Conservation (phyloP, 2,329 filamentous ascomycete genomes). For the Fusarium buxicola region DNA sequence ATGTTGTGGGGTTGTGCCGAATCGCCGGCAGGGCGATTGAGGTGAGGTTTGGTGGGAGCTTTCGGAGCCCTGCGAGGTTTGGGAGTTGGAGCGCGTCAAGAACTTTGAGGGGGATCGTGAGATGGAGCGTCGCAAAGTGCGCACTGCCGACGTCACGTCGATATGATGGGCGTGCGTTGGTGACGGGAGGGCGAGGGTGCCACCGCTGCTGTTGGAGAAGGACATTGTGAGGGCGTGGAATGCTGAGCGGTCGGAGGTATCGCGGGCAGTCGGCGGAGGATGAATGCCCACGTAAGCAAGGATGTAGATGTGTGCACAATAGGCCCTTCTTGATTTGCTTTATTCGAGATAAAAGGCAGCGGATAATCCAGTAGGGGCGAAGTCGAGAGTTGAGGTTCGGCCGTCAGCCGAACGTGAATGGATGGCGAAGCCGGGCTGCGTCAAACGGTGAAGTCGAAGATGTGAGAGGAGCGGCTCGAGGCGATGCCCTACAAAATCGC, state of each 20-base stretch:
- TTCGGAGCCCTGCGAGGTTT: conserved; percentile 60
- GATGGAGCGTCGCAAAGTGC: conserved; percentile 86
- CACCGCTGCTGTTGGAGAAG: conserved; percentile 71
- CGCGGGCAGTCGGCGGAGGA: conserved; percentile 40
- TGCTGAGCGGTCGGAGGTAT: conserved; percentile 41
- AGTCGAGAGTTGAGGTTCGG: conserved; percentile 15
- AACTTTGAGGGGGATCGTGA: conserved; percentile 97
- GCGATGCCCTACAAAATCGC: conserved; percentile 44
- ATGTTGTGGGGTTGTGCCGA: conserved; percentile 53
- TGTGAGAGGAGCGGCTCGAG: conserved; percentile 32
- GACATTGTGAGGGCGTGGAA: conserved; percentile 61
- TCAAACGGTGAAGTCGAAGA: conserved; percentile 26
- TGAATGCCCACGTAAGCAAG: conserved; percentile 48
- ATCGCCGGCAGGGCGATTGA: conserved; percentile 64
- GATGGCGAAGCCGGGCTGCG: conserved; percentile 16
- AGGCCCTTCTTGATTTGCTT: conserved; percentile 24
- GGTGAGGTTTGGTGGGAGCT: conserved; percentile 60
- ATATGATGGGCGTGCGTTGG: conserved; percentile 86
- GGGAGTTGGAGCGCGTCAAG: conserved; percentile 63
- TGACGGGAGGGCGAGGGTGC: conserved; percentile 87
- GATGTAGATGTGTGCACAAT: conserved; percentile 20
- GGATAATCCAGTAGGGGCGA: conserved; percentile 24
- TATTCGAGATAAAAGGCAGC: conserved; percentile 16
- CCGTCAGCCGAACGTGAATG: conserved; percentile 21
- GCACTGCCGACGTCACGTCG: conserved; percentile 83